Percentiles rank a stretch among this genome's conserved stretches.
These are phyloP conservation scores for Nepenthes gracilis DNA, from an alignment of 148 eudicot genomes.

Conservation along the genomic window DNA sequence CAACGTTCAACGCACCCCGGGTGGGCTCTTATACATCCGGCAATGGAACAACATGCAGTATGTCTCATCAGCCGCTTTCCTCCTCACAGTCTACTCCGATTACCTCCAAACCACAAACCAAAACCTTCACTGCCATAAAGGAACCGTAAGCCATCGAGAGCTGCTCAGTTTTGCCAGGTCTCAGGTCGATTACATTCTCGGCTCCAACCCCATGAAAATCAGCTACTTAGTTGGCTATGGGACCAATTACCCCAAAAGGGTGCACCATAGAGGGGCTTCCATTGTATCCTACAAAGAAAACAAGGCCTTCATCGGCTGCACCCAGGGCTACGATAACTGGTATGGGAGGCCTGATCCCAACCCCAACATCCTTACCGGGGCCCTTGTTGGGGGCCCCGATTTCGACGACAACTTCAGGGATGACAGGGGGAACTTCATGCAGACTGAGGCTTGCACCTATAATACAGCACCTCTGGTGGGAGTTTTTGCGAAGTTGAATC, in stretches of 20 bases:
- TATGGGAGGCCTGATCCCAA: slow-evolving; percentile 39
- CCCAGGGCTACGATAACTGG: slow-evolving; percentile 83
- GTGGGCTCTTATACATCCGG: slow-evolving; percentile 62
- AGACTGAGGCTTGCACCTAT: slow-evolving; percentile 83
- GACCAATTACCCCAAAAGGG: slow-evolving; percentile 36
- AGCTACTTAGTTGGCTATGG: slow-evolving; percentile 87
- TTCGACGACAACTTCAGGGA: slow-evolving; percentile 40
- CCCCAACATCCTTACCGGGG: slow-evolving; percentile 67
- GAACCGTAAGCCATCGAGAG: slow-evolving; percentile 22
- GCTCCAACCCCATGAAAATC: slow-evolving; percentile 62
- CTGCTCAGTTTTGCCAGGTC: slow-evolving; percentile 42
- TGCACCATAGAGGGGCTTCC: slow-evolving; percentile 90
- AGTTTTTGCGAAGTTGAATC: slow-evolving; percentile 59
- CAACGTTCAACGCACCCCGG: slow-evolving; percentile 62
- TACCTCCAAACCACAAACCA: slow-evolving; percentile 28
- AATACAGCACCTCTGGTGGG: slow-evolving; percentile 82
- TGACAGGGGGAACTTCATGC: slow-evolving; percentile 56
- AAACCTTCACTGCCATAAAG: slow-evolving; percentile 27
- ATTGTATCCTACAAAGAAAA: slow-evolving; percentile 53
- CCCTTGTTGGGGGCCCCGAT: slow-evolving; percentile 86
- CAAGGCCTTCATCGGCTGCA: slow-evolving; percentile 84
- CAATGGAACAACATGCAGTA: slow-evolving; percentile 99
- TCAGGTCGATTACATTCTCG: slow-evolving; percentile 73
- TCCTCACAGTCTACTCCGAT: slow-evolving; percentile 53
- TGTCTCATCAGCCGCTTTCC: slow-evolving; percentile 50